Percentiles rank a stretch among this genome's conserved stretches.
Evolutionary conservation across 129 eudicot species (phyloP).

Genomic region (Cynara cardunculus): DNA sequence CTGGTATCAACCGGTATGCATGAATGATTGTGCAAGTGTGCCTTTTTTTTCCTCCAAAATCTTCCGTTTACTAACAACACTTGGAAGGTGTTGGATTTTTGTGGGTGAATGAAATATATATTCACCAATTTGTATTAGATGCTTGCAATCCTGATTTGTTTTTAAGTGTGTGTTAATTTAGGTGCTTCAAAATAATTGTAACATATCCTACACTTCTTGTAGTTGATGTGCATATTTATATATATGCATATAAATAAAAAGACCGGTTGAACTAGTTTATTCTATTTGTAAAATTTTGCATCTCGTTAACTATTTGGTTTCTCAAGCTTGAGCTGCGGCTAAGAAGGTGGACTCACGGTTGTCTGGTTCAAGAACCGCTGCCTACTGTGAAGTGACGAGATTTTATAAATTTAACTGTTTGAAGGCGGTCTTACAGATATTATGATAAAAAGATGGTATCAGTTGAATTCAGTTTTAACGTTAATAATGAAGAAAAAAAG

Average conservation of each 20-base stretch:
- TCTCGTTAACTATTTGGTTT: not conserved
- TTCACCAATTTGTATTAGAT: not conserved
- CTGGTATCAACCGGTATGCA: not conserved
- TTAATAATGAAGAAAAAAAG: no score
- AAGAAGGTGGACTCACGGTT: not conserved
- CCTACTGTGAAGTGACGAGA: no score
- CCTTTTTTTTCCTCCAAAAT: not conserved
- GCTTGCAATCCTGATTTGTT: not conserved
- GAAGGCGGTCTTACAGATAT: no score
- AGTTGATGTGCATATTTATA: not conserved
- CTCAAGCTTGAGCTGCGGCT: not conserved
- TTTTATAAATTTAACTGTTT: no score
- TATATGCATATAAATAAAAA: not conserved
- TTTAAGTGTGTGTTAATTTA: not conserved
- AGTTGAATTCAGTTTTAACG: no score
- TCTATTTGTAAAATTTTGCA: not conserved
- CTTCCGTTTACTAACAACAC: not conserved
- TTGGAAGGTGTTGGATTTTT: not conserved
- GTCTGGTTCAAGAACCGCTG: no score
- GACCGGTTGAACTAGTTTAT: not conserved
- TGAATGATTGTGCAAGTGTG: not conserved
- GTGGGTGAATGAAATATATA: not conserved
- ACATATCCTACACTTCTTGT: not conserved
- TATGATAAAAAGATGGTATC: no score
- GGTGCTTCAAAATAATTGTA: not conserved